Conservation (phyloP, 2,329 filamentous ascomycete genomes). For the Fusarium caatingaense region DNA sequence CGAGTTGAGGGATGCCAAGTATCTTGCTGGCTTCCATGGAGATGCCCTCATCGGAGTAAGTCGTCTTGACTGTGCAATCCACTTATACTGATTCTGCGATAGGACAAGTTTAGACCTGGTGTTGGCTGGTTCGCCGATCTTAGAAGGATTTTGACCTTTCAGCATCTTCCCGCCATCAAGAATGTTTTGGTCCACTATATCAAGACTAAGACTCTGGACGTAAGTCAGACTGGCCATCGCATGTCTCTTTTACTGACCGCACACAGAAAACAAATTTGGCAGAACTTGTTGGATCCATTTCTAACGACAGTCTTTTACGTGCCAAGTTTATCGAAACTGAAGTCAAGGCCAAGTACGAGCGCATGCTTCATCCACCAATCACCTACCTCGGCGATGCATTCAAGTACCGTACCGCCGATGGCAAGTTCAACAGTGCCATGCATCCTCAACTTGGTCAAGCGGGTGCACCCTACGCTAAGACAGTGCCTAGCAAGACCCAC, state of each 20-base stretch:
- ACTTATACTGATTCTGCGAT: rapidly evolving
- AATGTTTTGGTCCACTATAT: slow-evolving; percentile 4
- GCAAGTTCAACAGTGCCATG: slow-evolving; percentile 46
- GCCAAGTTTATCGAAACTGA: slow-evolving; percentile 8
- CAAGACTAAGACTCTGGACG: neutral
- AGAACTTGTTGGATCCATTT: neutral
- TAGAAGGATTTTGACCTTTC: neutral
- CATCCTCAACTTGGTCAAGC: slow-evolving; percentile 48
- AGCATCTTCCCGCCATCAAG: neutral
- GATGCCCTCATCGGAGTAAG: slow-evolving; percentile 13
- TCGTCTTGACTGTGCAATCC: rapidly evolving
- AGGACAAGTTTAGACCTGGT: neutral
- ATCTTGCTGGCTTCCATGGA: slow-evolving; percentile 5
- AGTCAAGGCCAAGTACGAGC: slow-evolving; percentile 7
- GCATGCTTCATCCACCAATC: slow-evolving; percentile 15
- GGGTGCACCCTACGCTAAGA: slow-evolving; percentile 48
- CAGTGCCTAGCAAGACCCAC: slow-evolving; percentile 41
- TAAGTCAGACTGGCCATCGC: neutral
- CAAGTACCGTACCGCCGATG: slow-evolving; percentile 45
- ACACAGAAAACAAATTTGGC: slow-evolving; percentile 4
- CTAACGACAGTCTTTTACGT: slow-evolving; percentile 2
- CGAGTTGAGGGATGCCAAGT: neutral
- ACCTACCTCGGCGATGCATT: slow-evolving; percentile 44
- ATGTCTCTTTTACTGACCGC: neutral
- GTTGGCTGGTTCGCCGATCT: slow-evolving; percentile 1